These are phyloP conservation scores for Recurvomyces mirabilis DNA, from an alignment of 495 filamentous ascomycete species.

Conservation along the genomic window DNA sequence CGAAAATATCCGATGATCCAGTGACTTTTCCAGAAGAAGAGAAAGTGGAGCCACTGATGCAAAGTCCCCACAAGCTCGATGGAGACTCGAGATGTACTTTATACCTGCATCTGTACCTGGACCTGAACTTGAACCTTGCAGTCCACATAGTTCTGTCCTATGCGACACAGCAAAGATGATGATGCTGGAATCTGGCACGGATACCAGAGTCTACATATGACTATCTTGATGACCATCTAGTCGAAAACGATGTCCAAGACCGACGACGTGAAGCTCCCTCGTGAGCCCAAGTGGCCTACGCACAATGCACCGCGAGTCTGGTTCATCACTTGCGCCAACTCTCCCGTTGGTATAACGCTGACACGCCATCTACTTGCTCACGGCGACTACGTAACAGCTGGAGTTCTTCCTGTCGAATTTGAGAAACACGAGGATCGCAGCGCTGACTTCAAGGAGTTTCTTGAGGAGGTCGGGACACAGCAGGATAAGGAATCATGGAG, in stretches of 20 bases:
- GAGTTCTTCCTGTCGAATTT: slow-evolving; percentile 51
- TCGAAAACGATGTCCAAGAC: slow-evolving; percentile 12
- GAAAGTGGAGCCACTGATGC: too few relatives aligned
- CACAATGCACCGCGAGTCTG: slow-evolving; percentile 59
- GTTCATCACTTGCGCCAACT: slow-evolving; percentile 76
- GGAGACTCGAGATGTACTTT: too few relatives aligned
- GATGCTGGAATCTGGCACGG: too few relatives aligned
- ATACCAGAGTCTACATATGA: too few relatives aligned
- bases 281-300: slow-evolving; percentile 43
- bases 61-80: too few relatives aligned
- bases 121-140: too few relatives aligned
- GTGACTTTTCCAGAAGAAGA: too few relatives aligned
- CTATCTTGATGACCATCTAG: not conserved
- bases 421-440: slow-evolving; percentile 37
- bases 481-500: slow-evolving; percentile 29
- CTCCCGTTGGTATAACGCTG: slow-evolving; percentile 64
- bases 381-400: slow-evolving; percentile 75
- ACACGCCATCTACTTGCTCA: slow-evolving; percentile 67
- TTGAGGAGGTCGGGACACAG: slow-evolving; percentile 46
- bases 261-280: slow-evolving; percentile 21
- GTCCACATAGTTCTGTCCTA: too few relatives aligned
- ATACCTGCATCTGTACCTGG: too few relatives aligned
- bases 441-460: slow-evolving; percentile 41
- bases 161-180: too few relatives aligned
- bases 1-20: too few relatives aligned